Conservation (phyloP, 805 yeast species). For the Wickerhamiella hasegawae region DNA sequence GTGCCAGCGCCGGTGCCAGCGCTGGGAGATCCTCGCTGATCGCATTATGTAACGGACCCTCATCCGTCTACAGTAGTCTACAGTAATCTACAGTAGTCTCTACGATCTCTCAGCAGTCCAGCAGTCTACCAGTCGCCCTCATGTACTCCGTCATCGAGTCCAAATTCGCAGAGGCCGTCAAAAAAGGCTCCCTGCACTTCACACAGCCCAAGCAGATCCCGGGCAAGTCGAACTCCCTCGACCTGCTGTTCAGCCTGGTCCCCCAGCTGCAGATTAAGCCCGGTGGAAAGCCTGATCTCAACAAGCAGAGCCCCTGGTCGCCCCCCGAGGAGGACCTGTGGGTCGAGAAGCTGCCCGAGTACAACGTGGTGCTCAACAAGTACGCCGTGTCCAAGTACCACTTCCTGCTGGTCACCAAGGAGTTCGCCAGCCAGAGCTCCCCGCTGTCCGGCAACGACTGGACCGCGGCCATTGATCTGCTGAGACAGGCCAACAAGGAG, state of each 20-base stretch:
- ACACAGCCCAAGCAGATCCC: constrained; percentile 30
- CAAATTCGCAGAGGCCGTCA: constrained; percentile 33
- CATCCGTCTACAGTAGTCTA: no score
- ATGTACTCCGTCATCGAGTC: constrained; percentile 12
- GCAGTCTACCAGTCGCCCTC: constrained; percentile 18
- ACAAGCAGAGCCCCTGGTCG: constrained; percentile 47
- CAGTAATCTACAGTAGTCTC: no score
- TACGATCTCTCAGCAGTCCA: no score
- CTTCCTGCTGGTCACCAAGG: constrained; percentile 60
- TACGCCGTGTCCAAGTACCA: constrained; percentile 74
- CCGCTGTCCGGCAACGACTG: constrained; percentile 64
- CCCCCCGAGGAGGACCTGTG: constrained; percentile 66
- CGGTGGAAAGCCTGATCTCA: constrained; percentile 2
- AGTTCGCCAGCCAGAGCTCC: constrained; percentile 53
- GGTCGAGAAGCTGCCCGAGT: constrained; percentile 34
- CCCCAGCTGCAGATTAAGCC: constrained; percentile 25
- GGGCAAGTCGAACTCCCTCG: constrained; percentile 20
- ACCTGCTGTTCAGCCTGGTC: constrained; percentile 22
- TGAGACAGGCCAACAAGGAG: constrained; percentile 32
- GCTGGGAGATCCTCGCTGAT: no score
- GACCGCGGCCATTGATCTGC: constrained; percentile 36
- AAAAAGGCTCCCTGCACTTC: constrained; percentile 32
- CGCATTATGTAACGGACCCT: no score
- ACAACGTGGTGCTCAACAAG: constrained; percentile 64
- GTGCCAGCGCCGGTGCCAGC: constrained; percentile 61